Conservation (phyloP, 2,329 filamentous ascomycete genomes). For the Xylariaceae sp. region DNA sequence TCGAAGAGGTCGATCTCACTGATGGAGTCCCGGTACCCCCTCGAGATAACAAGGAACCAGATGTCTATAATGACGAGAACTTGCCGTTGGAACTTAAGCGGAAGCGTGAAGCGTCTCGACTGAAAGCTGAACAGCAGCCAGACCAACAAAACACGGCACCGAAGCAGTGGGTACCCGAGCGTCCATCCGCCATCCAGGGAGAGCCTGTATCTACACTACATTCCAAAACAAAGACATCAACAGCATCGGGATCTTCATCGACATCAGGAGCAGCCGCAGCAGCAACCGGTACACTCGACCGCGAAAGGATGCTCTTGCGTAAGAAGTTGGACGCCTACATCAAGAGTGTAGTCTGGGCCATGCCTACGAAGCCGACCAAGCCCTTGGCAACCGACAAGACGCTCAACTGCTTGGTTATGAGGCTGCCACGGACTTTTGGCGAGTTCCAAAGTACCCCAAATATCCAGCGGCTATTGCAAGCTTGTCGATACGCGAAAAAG, state of each 20-base stretch:
- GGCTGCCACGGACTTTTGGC: constrained; percentile 6
- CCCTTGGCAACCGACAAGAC: constrained; percentile 6
- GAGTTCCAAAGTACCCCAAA: constrained; percentile 9
- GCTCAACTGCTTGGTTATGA: constrained; percentile 2
- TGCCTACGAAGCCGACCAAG: constrained; percentile 5
- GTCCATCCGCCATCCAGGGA: no score
- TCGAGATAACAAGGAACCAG: no score
- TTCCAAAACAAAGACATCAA: neutral
- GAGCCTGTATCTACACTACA: no score
- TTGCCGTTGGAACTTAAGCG: no score
- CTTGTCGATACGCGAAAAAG: constrained; percentile 9
- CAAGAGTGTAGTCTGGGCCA: constrained; percentile 11
- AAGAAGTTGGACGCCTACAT: constrained; percentile 15
- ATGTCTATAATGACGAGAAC: no score
- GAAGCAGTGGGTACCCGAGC: no score
- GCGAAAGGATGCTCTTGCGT: constrained; percentile 1
- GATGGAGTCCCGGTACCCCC: no score
- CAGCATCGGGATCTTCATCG: neutral
- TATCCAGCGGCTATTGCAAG: constrained; percentile 2
- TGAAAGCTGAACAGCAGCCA: no score
- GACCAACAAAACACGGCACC: no score
- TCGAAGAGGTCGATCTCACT: no score
- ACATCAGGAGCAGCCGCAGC: neutral
- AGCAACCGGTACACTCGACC: neutral
- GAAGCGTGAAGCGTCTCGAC: no score